Base-by-base conservation (phyloP, 2,329 filamentous ascomycete species). In the Hypoxylon sp. region DNA sequence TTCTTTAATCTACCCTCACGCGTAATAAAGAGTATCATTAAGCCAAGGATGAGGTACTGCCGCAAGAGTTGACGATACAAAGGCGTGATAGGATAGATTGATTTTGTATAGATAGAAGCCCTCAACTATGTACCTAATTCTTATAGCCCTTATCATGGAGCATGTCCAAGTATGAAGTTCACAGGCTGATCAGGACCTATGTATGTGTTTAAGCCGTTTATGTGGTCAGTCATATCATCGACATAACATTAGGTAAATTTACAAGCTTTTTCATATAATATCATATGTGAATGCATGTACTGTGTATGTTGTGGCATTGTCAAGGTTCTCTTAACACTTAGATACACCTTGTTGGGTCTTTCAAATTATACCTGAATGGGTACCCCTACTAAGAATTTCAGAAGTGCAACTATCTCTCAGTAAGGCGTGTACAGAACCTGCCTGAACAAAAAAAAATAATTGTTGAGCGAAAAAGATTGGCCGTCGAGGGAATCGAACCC, bases 401-500 rank as follows among this genome's bases (percentile, higher is more conserved):
- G 5, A n/a, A 2, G n/a, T 6, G 3, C 4, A 3, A 14, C 13
- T 37, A 9, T 6, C 29, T 31, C 29, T 31, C 29, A 31, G 6
- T 31, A 14, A n/a, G 14, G 37, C 6, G n/a, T 3, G 37, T 42
- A 17, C 17, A 8, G 37, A 42, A 42, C 14, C 2, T 8, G 5
- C 3, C n/a, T 3, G 14, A 37, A 37, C 3, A 17, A 42, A 17
- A 42, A 42, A 42, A 17, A 9, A n/a, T 5, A 14, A 31, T 8
- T 31, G 29, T 6, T 31, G 2, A 9, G 13, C 35, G 14, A 37
- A 37, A 37, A 37, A n/a, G 37, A 17, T 42, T 42, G 37, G 37
- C 37, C 37, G 37, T 42, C n/a, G n/a, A 8, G n/a, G n/a, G 37
- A 42, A 44, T 44, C 17, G 39, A 44, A 22, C 39, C 39, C 37